Percentiles rank a stretch among this genome's conserved stretches.
Evolutionary conservation across 2,329 filamentous ascomycete genomes (phyloP).

Genomic region (Talaromyces verruculosus): DNA sequence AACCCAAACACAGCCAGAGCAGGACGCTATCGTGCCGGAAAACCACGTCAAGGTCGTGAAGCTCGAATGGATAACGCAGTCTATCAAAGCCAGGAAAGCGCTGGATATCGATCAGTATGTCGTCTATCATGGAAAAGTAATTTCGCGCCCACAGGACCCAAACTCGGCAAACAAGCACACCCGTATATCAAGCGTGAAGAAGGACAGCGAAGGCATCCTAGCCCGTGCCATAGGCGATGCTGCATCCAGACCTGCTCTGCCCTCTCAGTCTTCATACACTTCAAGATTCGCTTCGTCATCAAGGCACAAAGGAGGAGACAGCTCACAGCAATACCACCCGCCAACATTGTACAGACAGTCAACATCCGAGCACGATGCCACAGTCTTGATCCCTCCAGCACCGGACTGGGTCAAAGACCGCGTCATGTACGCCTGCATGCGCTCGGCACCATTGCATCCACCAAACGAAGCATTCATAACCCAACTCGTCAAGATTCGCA

Average conservation of each 20-base stretch:
- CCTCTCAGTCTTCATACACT: slow-evolving; percentile 4
- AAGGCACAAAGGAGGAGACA: slow-evolving; percentile 15
- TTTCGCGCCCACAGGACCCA: slow-evolving; percentile 35
- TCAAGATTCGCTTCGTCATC: slow-evolving; percentile 29
- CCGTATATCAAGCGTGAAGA: not conserved
- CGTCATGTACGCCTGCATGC: slow-evolving; percentile 74
- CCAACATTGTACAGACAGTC: slow-evolving; percentile 63
- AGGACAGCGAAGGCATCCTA: slow-evolving; percentile 14
- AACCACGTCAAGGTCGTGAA: slow-evolving; percentile 52
- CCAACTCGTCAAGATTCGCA: slow-evolving; percentile 71
- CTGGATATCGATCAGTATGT: slow-evolving; percentile 52
- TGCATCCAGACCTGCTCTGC: slow-evolving; percentile 22
- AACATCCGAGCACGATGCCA: slow-evolving; percentile 73
- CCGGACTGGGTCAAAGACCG: slow-evolving; percentile 68
- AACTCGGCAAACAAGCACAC: not conserved
- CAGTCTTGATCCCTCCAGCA: slow-evolving; percentile 58
- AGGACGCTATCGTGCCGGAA: slow-evolving; percentile 13
- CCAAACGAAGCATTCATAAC: slow-evolving; percentile 76
- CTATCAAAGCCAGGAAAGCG: slow-evolving; percentile 42
- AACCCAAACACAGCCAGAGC: not conserved
- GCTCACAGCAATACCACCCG: slow-evolving; percentile 27
- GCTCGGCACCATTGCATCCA: slow-evolving; percentile 66
- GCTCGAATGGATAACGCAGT: slow-evolving; percentile 56
- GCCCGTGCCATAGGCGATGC: slow-evolving; percentile 54
- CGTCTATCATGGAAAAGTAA: slow-evolving; percentile 52